A percentile compares a stretch with the other conserved stretches of the same genome.
Evolutionary conservation across 2,329 filamentous ascomycete species (phyloP).

Genomic region (Thielaviopsis ethacetica): DNA sequence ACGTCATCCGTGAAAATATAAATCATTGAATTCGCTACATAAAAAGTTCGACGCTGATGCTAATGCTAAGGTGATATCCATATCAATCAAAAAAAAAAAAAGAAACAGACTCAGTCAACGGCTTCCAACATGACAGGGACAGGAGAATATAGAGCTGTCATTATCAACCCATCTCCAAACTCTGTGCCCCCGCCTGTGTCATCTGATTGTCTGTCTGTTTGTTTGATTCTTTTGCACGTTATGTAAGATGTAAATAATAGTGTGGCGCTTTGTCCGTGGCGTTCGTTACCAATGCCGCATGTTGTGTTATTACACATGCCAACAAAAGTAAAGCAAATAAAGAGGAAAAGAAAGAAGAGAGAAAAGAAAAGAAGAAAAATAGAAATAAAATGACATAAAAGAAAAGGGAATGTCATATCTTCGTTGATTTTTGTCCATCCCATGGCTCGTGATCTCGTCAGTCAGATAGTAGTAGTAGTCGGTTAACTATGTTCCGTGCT

Average conservation of each 20-base stretch:
- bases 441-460: not conserved
- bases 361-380: not conserved
- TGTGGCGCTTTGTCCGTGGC: too few species aligned
- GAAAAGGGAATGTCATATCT: not conserved
- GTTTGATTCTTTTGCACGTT: not conserved
- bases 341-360: not conserved
- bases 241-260: not conserved
- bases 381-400: constrained; percentile 27
- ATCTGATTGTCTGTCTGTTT: not conserved
- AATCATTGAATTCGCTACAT: not conserved
- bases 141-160: not conserved
- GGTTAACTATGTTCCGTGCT: not conserved
- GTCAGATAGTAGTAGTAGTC: too few species aligned
- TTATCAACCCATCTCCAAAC: not conserved
- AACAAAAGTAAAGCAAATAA: not conserved
- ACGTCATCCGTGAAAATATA: not conserved
- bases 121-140: not conserved
- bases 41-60: not conserved
- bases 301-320: too few species aligned
- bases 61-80: not conserved
- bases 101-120: not conserved
- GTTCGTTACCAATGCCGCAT: too few species aligned
- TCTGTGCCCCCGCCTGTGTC: not conserved
- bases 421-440: not conserved
- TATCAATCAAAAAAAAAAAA: not conserved